phyloP scores from a whole-genome alignment of 139 green algal genomes.

The Zygnema cylindricum region DNA sequence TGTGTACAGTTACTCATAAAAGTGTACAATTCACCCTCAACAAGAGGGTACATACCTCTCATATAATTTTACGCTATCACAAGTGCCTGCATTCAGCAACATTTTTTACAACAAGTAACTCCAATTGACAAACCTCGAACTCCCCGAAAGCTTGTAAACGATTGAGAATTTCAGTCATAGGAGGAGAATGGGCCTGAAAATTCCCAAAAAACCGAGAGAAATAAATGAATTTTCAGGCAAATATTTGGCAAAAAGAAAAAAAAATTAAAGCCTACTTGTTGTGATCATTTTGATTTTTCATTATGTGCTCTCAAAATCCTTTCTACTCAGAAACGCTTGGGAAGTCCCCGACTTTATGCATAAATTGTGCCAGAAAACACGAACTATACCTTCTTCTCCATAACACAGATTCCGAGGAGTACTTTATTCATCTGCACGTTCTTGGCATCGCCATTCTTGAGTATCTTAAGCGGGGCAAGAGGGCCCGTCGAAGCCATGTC shows the following conservation, averaged over 20 bases:
- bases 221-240: neutral
- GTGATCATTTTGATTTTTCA: too few relatives aligned
- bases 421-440: slow-evolving; percentile 26
- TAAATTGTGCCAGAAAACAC: neutral
- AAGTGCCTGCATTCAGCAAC: too few relatives aligned
- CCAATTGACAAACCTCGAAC: too few relatives aligned
- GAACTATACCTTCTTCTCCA: slow-evolving; percentile 42
- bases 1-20: too few relatives aligned
- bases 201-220: neutral
- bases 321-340: neutral
- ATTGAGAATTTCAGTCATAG: slow-evolving; percentile 89
- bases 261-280: too few relatives aligned
- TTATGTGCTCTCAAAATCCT: neutral
- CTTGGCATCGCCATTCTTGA: neutral
- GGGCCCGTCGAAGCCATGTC: too few relatives aligned
- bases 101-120: too few relatives aligned
- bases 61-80: too few relatives aligned
- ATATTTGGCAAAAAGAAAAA: neutral
- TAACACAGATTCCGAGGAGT: slow-evolving; percentile 26
- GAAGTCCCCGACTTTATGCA: neutral
- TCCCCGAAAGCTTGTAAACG: slow-evolving; percentile 73
- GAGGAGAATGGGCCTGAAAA: slow-evolving; percentile 77
- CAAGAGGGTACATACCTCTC: too few relatives aligned
- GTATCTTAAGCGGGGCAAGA: neutral
- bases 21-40: too few relatives aligned